Evolutionary conservation across 139 green algal species (phyloP), one percentile per base, ranked within the genome.

Genomic region (Spirogloea muscicola): DNA sequence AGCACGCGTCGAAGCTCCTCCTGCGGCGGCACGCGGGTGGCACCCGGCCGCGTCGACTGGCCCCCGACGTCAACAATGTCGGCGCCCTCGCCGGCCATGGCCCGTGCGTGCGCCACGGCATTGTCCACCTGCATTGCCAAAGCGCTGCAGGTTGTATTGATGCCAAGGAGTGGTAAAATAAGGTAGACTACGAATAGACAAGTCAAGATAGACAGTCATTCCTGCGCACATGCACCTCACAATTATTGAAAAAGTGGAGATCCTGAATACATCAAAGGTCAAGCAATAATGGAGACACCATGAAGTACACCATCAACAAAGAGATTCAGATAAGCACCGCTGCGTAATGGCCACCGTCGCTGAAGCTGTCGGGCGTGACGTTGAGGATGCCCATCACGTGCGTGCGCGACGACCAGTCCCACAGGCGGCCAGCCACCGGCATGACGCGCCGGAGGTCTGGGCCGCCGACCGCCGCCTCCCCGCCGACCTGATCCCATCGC

Each of bases 301-400:
- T n/a, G n/a, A n/a, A n/a, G n/a, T n/a, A n/a, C n/a, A n/a, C n/a
- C n/a, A n/a, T n/a, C n/a, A n/a, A n/a, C n/a, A n/a, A n/a, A n/a
- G n/a, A n/a, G n/a, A n/a, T n/a, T n/a, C n/a, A n/a, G n/a, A n/a
- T n/a, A n/a, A n/a, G n/a, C n/a, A n/a, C n/a, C 21, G 36, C 9
- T 7, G 27, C 44, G 21, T 78, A 57, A 36, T 46, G 58, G 31
- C 74, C 91, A 6, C 91, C 93, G 74, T 97, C 94, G 55, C 87
- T 95, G 86, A 98, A 98, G 75, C 85, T 94, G 88, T 98, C 94
- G 18, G 94, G 94, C 0, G 94, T 98, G n/a, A 93, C 71, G 72
- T 98, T 98, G 0, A 98, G 83, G n/a, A 98, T 90, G 16, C 89
- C 92, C 91, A 96, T 97, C 6, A 97, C 81, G 13, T 42, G 58